Evolutionary conservation across 345 rosid species (phyloP), one percentile per base, ranked within the genome.

Genomic region (Hypericum perforatum): DNA sequence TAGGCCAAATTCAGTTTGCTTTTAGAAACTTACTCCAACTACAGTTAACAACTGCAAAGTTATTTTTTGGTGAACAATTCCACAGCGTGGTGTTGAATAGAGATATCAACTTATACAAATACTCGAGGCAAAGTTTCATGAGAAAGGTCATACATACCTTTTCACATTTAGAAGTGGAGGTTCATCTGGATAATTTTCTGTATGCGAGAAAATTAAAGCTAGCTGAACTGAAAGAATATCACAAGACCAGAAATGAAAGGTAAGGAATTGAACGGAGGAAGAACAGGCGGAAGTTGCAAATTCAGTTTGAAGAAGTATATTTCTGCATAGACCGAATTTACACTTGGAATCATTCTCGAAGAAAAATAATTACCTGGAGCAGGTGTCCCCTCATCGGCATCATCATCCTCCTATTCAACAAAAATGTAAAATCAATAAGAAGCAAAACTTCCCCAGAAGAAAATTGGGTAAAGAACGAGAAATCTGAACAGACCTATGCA

Each of bases 131-230:
- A 15, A 61, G 16, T 10, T 5, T 37, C 16, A 22, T 42, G 52
- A 9, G 10, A 7, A 43, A 62, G 59, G 52, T 41, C 32, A 58
- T 7, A 61, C 77, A 45, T 15, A 84, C 97, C 97, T 88, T 70
- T 63, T 81, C 36, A 82, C 84, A 66, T 79, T 78, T 63, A 88
- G 57, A 56, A 85, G 91, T 5, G 98, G 98, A 56, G 79, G 77
- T 57, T 85, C 95, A 48, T 88, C 98, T 0, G 98, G 98, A 62
- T 92, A 92, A 44, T 76, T 80, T 67, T 83, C 87, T 10, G 95
- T 78, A 79, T 92, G 98, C 0, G 94, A 70, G 73, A 92, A 92
- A 74, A 88, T 63, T 72, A 92, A 77, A 68, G 75, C 98, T 45
- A 92, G 76, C 78, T 74, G 70, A 78, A 81, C 98, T 92, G 96